These are phyloP conservation scores for Xylaria acuta DNA, from an alignment of 495 filamentous ascomycete species.

Conservation along the genomic window DNA sequence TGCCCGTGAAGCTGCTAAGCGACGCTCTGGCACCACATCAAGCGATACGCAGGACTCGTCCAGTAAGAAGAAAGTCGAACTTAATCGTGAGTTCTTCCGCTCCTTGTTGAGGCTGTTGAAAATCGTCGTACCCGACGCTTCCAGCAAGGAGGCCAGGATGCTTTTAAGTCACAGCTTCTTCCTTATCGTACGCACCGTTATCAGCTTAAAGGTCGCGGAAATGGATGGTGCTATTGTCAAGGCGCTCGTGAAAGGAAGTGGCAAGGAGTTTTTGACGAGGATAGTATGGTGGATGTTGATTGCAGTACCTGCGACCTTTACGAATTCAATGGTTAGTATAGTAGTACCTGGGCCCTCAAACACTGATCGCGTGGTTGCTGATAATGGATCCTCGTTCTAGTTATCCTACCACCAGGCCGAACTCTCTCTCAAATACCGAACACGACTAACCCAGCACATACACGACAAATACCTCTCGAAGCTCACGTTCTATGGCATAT, in stretches of 20 bases:
- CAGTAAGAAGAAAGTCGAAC: constrained; percentile 82
- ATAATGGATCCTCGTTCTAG: constrained; percentile 47
- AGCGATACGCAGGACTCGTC: constrained; percentile 48
- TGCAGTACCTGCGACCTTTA: constrained; percentile 96
- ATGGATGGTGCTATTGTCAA: constrained; percentile 93
- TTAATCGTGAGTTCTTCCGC: constrained; percentile 95
- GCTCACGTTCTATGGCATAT: constrained; percentile 97
- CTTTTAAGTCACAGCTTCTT: constrained; percentile 85
- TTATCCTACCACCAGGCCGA: constrained; percentile 98
- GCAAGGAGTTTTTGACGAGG: constrained; percentile 85
- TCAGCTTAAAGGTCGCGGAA: constrained; percentile 94
- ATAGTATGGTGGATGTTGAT: constrained; percentile 99
- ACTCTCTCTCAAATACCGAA: constrained; percentile 89
- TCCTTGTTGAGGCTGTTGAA: constrained; percentile 77
- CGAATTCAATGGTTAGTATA: constrained; percentile 91
- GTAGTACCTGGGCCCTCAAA: constrained; percentile 32
- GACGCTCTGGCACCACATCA: constrained; percentile 62
- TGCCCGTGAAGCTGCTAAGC: constrained; percentile 68
- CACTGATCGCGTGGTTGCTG: neutral
- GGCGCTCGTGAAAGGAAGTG: constrained; percentile 86
- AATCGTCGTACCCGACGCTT: constrained; percentile 89
- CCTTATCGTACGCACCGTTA: constrained; percentile 81
- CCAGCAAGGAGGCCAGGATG: constrained; percentile 85
- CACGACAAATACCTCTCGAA: constrained; percentile 92
- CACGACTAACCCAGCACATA: constrained; percentile 87